Percentiles rank a stretch among this genome's conserved stretches.
These are phyloP conservation scores for Clavaria fumosa DNA, from an alignment of 768 basidiomycete species.

Conservation along the genomic window DNA sequence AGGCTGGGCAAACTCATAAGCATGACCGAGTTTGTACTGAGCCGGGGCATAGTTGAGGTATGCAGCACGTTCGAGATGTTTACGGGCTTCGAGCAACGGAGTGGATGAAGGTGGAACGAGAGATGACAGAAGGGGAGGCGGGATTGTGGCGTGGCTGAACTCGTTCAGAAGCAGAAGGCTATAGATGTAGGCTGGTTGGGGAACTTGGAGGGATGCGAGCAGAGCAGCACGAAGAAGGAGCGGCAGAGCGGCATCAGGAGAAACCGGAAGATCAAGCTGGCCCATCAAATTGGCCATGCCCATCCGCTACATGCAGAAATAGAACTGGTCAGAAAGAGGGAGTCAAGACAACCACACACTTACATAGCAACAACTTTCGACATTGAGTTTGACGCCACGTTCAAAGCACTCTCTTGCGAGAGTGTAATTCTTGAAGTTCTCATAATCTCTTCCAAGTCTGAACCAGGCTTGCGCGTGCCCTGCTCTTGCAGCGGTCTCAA, in stretches of 20 bases:
- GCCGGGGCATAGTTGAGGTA: conserved; percentile 73
- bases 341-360: conserved; percentile 16
- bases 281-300: conserved; percentile 88
- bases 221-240: conserved; percentile 68
- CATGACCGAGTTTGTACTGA: conserved; percentile 86
- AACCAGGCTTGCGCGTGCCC: conserved; percentile 84
- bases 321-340: conserved; percentile 7
- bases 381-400: conserved; percentile 56
- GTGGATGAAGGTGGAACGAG: conserved; percentile 37
- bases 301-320: conserved; percentile 43
- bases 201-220: conserved; percentile 54
- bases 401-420: conserved; percentile 81
- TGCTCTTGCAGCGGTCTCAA: conserved; percentile 64
- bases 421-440: conserved; percentile 59
- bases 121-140: conserved; percentile 34
- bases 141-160: conserved; percentile 52
- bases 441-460: conserved; percentile 80
- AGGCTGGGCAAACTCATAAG: conserved; percentile 80
- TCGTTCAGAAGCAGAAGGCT: conserved; percentile 79
- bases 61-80: conserved; percentile 71
- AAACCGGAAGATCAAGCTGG: conserved; percentile 52
- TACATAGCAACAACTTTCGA: conserved; percentile 74
- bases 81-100: conserved; percentile 45
- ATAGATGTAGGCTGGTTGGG: conserved; percentile 81
- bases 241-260: conserved; percentile 43